Base-by-base conservation (phyloP, 257 asterid genomes). In the Cynanchum wilfordii region DNA sequence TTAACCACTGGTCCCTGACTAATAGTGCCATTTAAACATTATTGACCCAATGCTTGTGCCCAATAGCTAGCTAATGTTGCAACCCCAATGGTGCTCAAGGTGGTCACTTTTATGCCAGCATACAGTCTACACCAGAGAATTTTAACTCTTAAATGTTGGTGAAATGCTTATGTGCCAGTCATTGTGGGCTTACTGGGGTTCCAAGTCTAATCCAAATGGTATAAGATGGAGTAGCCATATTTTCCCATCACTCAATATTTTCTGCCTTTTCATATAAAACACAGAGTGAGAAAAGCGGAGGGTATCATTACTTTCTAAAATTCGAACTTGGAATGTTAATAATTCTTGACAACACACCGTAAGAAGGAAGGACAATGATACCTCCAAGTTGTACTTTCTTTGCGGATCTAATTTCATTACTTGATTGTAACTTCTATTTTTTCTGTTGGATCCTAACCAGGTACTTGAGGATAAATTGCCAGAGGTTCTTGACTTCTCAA, bases 381-480 rank as follows among this genome's bases (percentile, higher is more conserved):
- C 36, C 63, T 5, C 38, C 8, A 59, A 25, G 38, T 58, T 59
- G 40, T 59, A 11, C 27, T 27, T 2, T 59, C 19, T 17, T 44
- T 67, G 56, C 20, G 50, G 29, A 50, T 17, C 74, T 25, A 33
- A 76, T 42, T 16, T 42, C 29, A 76, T 45, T 45, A 25, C 47
- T 70, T 64, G 24, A 38, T 63, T 17, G 17, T 64, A 64, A 63
- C 45, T 5, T 63, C 10, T 5, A 36, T 0, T 36, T 54, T 54
- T 40, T 40, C 42, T 75, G 29, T 62, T 68, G 72, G 73, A 52
- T 74, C 56, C 17, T 75, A 60, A 49, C 59, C 83, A 93, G 98
- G 92, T 93, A 76, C 92, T 93, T 77, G 90, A 87, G 2, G 97
- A 90, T 76, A 89, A 93, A 81, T 78, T 90, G 67, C 97, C 98